Evolutionary conservation across 202 grass and related monocot species (phyloP).

Genomic region (Panicum virgatum): DNA sequence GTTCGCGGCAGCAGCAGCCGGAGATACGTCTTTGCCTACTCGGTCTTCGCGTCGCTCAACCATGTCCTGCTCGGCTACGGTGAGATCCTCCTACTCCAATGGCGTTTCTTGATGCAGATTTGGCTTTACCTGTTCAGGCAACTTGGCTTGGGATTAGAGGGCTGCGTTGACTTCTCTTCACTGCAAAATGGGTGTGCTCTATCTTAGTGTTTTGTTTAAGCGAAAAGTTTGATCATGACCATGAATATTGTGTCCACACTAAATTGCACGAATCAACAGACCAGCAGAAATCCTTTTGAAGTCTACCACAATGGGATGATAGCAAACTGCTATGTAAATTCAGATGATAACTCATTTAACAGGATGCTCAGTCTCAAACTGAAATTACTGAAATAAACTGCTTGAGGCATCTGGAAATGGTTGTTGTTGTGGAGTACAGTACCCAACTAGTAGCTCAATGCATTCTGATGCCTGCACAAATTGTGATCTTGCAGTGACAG

Average conservation of each 20-base stretch:
- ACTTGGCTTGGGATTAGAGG: neutral
- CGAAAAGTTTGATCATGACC: neutral
- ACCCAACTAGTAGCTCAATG: neutral
- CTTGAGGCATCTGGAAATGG: neutral
- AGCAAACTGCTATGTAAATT: neutral
- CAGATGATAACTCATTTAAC: neutral
- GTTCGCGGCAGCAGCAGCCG: conserved; percentile 19
- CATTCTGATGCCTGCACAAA: neutral
- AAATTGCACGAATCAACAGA: no score
- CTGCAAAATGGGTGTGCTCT: neutral
- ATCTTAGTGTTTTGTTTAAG: neutral
- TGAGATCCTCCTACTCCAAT: conserved; percentile 31
- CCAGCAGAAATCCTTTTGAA: no score
- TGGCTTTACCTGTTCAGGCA: neutral
- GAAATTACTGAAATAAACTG: neutral
- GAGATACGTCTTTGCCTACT: conserved; percentile 67
- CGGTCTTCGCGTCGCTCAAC: conserved; percentile 84
- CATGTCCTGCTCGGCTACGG: conserved; percentile 91
- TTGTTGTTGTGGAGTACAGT: no score
- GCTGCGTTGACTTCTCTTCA: neutral
- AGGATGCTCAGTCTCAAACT: neutral
- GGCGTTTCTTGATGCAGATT: conserved; percentile 24
- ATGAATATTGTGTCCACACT: no score
- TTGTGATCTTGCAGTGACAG: neutral
- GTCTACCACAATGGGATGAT: neutral